Evolutionary conservation across 805 yeast genomes (phyloP), one percentile per base, ranked within the genome.

Genomic region (Candida coquimbonensis): DNA sequence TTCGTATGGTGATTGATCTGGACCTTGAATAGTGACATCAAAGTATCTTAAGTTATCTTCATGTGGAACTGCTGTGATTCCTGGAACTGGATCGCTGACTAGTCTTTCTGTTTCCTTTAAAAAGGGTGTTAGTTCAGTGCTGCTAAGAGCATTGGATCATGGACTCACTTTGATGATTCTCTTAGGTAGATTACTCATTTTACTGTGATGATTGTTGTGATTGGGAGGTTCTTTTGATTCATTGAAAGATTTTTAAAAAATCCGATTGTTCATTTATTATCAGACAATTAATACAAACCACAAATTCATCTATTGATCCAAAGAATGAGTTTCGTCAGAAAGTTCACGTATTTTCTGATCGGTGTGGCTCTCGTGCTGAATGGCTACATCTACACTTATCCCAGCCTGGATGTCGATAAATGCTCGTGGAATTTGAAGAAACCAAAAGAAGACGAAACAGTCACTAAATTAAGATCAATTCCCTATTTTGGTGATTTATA

Each of bases 21-120:
- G 99, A 0, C 99, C 99, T 49, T 87, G 88, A 49, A 93, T 83
- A 2, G 87, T 79, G 25, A 93, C 99, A 53, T 88, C 87, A 59
- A 93, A 93, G 64, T 91, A 88, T 54, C 99, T 78, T 53, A 93
- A 71, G 64, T 93, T 93, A 52, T 90, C 96, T 47, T 91, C 98
- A 49, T 87, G 95, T 7, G 99, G 99, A 27, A 72, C 76, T 2
- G 98, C 99, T 0, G 83, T 76, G 56, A 93, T 93, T 3, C 98
- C 99, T 5, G 96, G 95, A 1, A 91, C 98, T 1, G 99, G 98
- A 57, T 93, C 99, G 35, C 88, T 81, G 24, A 83, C 83, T 36
- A 93, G 71, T 51, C 96, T 74, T 62, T 93, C 96, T 11, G 98
- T 91, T 68, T 93, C 99, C 82, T 81, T 36, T 11, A 14, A 4